Percentiles rank a stretch among this genome's conserved stretches.
These are phyloP conservation scores for Fusarium tanahbumbuense DNA, from an alignment of 2,329 filamentous ascomycete species.

Conservation along the genomic window DNA sequence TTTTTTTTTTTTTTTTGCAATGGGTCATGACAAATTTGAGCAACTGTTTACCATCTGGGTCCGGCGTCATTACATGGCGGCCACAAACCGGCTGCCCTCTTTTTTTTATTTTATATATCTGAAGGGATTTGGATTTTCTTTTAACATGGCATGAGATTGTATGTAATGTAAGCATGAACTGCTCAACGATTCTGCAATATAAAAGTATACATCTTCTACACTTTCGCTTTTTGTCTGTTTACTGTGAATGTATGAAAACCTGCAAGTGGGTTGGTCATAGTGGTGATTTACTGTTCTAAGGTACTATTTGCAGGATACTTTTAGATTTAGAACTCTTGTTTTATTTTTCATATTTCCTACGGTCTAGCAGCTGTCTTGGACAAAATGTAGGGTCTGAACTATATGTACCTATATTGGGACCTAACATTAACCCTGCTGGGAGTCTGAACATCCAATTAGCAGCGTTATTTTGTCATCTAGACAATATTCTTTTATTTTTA, in stretches of 20 bases:
- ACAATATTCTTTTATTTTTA: too few relatives aligned
- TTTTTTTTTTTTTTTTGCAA: slow-evolving; percentile 40
- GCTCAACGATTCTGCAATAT: slow-evolving; percentile 46
- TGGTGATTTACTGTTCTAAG: neutral
- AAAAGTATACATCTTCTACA: slow-evolving; percentile 42
- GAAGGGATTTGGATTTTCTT: slow-evolving; percentile 33
- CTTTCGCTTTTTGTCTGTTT: neutral
- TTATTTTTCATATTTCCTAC: neutral
- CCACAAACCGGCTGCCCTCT: slow-evolving; percentile 43
- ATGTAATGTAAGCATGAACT: slow-evolving; percentile 43
- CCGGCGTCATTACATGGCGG: slow-evolving; percentile 47
- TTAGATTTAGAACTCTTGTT: neutral
- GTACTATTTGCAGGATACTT: neutral
- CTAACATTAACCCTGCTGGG: neutral
- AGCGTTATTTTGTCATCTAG: neutral
- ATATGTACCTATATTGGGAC: neutral
- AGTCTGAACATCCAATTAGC: neutral
- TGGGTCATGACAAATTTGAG: slow-evolving; percentile 40
- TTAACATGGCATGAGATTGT: slow-evolving; percentile 43
- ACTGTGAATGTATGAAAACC: neutral
- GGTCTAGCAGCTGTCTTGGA: neutral
- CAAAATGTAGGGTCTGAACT: too few relatives aligned
- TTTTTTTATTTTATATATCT: slow-evolving; percentile 28
- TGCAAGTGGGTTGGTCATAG: neutral
- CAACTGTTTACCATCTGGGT: slow-evolving; percentile 45